phyloP scores from a whole-genome alignment of 1,139 yeast genomes.

The Saccharomyces hybrid region DNA sequence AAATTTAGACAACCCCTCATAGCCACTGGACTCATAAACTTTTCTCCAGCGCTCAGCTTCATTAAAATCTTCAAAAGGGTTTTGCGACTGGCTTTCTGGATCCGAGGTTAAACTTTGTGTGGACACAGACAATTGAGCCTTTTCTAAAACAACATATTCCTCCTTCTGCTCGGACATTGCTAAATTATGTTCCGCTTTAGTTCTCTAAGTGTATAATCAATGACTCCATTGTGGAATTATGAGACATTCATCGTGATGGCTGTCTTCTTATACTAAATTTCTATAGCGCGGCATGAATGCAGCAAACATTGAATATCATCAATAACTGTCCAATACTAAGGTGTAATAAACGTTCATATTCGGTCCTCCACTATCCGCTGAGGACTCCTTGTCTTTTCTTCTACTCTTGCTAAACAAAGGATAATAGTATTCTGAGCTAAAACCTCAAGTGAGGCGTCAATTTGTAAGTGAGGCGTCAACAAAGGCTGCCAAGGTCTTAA shows the following conservation, averaged over 20 bases:
- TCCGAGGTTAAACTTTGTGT: not conserved
- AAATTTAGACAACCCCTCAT: not conserved
- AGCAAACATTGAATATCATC: not conserved
- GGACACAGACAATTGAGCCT: not conserved
- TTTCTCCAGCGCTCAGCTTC: not conserved
- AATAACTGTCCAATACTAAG: no score
- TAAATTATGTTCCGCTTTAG: not conserved
- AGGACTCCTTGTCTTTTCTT: no score
- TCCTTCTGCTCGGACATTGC: not conserved
- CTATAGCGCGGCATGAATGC: not conserved
- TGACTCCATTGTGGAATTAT: not conserved
- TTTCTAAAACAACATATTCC: not conserved
- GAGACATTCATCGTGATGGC: not conserved
- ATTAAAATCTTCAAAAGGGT: not conserved
- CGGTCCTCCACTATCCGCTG: no score
- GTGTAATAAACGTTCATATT: no score
- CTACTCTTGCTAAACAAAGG: no score
- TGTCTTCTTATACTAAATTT: not conserved
- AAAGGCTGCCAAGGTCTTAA: not conserved
- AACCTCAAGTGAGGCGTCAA: not conserved
- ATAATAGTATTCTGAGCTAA: not conserved
- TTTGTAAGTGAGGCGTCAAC: not conserved
- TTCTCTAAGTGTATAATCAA: not conserved
- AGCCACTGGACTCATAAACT: not conserved
- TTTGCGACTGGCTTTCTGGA: not conserved